A percentile compares a stretch with the other conserved stretches of the same genome.
phyloP scores from a whole-genome alignment of 1,284 basidiomycete species.

The Quambalaria eucalypti region DNA sequence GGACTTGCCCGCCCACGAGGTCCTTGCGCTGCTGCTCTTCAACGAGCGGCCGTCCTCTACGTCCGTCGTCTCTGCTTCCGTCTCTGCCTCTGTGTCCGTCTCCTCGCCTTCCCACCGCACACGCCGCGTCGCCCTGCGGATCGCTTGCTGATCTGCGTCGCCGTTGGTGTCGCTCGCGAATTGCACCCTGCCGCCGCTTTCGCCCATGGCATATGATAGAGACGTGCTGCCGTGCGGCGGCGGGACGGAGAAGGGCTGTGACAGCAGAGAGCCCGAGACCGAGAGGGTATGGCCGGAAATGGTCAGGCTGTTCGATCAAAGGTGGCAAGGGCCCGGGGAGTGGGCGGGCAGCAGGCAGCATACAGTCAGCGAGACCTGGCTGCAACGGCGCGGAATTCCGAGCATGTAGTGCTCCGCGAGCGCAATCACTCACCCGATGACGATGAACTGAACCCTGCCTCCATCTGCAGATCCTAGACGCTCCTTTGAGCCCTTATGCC shows the following conservation, averaged over 20 bases:
- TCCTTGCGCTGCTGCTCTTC: not conserved
- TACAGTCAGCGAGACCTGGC: too few relatives aligned
- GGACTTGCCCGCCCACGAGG: too few relatives aligned
- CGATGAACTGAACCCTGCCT: conserved; percentile 71
- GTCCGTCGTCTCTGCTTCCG: too few relatives aligned
- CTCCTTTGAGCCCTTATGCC: conserved; percentile 62
- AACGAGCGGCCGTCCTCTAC: not conserved
- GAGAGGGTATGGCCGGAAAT: conserved; percentile 93
- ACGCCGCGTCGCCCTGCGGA: not conserved
- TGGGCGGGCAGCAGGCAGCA: too few relatives aligned
- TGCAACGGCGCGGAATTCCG: too few relatives aligned
- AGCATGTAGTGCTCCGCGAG: too few relatives aligned
- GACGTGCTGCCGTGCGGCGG: conserved; percentile 16
- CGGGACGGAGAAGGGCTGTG: conserved; percentile 64
- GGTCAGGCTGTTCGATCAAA: conserved; percentile 72
- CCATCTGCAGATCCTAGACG: conserved; percentile 58
- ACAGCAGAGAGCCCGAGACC: conserved; percentile 76
- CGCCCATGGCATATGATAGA: not conserved
- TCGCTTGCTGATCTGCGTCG: not conserved
- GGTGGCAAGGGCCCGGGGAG: too few relatives aligned
- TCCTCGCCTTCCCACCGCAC: not conserved
- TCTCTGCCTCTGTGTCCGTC: not conserved
- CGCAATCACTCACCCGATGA: too few relatives aligned
- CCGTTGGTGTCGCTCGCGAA: not conserved
- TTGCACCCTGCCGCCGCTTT: not conserved